Evolutionary conservation across 148 eudicot genomes (phyloP), one percentile per base, ranked within the genome.

Genomic region (Camellia sinensis): DNA sequence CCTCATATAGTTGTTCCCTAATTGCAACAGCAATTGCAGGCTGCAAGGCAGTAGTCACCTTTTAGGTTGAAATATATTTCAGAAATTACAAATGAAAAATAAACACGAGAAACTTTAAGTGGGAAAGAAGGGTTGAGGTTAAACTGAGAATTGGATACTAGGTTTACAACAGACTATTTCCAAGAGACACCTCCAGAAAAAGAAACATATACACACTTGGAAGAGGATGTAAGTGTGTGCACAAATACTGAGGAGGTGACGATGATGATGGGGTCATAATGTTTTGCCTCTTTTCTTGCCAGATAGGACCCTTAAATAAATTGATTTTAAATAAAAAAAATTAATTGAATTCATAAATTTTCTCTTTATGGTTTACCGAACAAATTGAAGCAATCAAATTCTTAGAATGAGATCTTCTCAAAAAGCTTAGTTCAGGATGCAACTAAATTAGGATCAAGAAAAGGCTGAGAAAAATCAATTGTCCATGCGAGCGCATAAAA

Each of bases 1-100:
- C 99, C 99, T 96, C 97, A 73, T 92, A 96, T 63, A 96, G 99
- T 85, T 96, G 97, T 84, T 93, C 98, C 83, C 99, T 89, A 56
- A 96, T 96, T 46, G 98, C 91, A 87, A 93, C 86, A 43, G 99
- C 92, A 86, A 96, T 86, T 52, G 99, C 99, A 83, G 98, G 99
- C 99, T 96, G 98, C 84, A 85, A 80, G 53, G 40, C 18, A 73
- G 46, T 45, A 21, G 61, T 67, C 45, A 18, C 56, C 14, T 63
- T 37, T 61, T 52, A 69, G n/a, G 9, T 2, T 13, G 19, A 54
- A 57, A 5, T 5, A 61, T 18, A 63, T 45, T 19, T 56, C 22
- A 19, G 19, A 1, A 60, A 9, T 18, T n/a, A 43, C 4, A 10
- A 76, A 29, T 18, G 22, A 5, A 17, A 64, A 48, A 62, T 41